Base-by-base conservation (phyloP, 139 green algal species). In the Tetraselmis striata region DNA sequence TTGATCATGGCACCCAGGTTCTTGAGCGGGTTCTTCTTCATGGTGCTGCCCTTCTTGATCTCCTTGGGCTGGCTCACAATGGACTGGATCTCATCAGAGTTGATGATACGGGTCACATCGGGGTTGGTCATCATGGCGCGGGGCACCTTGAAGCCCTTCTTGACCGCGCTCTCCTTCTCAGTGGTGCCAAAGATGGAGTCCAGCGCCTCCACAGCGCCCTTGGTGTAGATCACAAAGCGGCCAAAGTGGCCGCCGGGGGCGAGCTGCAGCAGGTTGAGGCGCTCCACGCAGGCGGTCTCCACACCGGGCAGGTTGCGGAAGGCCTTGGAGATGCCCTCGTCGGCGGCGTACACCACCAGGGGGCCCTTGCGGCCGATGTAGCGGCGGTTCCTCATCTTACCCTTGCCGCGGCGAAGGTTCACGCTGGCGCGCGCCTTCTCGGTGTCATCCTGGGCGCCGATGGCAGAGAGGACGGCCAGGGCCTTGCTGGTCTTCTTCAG, bases 21-120 rank as follows among this genome's bases (percentile, higher is more conserved):
- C 88, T 95, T 96, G 77, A 99, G 89, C 1, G 97, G 96, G 92
- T 99, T 99, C 92, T 98, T 98, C 93, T 99, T 98, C 30, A 98
- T 91, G 0, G 93, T 86, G 0, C 81, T 90, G 83, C 82, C 59
- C 74, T 88, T 87, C 26, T 45, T 59, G 76, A 31, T 79, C 77
- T 83, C 78, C 90, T 95, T 95, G 59, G 91, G 88, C 25, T 92
- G 77, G 27, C 85, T 81, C 30, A 98, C 90, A 2, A 94, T 88
- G 58, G 82, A 89, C 93, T 98, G 95, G 80, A 98, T 93, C 92
- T 99, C 96, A 84, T 99, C 96, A 77, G 84, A 93, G 93, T 98
- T 99, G 91, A 99, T 98, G 32, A 99, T 83, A 78, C 97, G 94
- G 22, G 92, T 90, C 75, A 99, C 28, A 90, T 99, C 97, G 29